Percentiles rank a stretch among this genome's conserved stretches.
phyloP scores from a whole-genome alignment of 2,329 filamentous ascomycete species.

The Paecilomyces niveus region DNA sequence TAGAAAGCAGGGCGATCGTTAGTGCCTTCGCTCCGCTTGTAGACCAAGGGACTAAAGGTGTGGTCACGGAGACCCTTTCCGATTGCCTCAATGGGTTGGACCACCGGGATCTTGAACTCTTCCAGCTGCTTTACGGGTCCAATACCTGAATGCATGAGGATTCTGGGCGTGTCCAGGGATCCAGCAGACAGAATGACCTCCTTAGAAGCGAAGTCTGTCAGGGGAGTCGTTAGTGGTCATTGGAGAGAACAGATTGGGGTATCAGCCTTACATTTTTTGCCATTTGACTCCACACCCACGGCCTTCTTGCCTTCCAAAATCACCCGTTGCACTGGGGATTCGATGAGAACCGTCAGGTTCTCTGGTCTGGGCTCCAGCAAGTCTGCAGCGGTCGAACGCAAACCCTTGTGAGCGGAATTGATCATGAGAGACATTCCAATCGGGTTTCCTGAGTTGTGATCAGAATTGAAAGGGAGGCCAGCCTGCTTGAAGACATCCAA shows the following conservation, averaged over 20 bases:
- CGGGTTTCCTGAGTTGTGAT: slow-evolving; percentile 53
- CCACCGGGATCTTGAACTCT: slow-evolving; percentile 34
- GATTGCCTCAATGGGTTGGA: slow-evolving; percentile 34
- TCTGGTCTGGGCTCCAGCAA: slow-evolving; percentile 37
- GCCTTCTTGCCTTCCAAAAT: slow-evolving; percentile 41
- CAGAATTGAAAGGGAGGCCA: slow-evolving; percentile 45
- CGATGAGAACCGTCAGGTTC: slow-evolving; percentile 49
- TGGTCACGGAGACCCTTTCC: slow-evolving; percentile 43
- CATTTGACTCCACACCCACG: slow-evolving; percentile 39
- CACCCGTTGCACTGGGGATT: slow-evolving; percentile 42
- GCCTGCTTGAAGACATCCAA: slow-evolving; percentile 44
- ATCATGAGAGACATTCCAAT: slow-evolving; percentile 49
- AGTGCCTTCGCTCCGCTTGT: slow-evolving; percentile 34
- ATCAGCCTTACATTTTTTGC: slow-evolving; percentile 29
- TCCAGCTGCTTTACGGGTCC: slow-evolving; percentile 38
- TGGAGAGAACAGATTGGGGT: neutral
- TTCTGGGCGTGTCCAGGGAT: slow-evolving; percentile 31
- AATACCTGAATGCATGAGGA: slow-evolving; percentile 44
- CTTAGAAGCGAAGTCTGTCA: slow-evolving; percentile 23
- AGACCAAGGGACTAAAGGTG: slow-evolving; percentile 21
- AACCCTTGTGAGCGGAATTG: slow-evolving; percentile 43
- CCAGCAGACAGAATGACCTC: slow-evolving; percentile 37
- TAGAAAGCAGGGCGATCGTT: slow-evolving; percentile 43
- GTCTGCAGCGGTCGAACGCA: slow-evolving; percentile 46
- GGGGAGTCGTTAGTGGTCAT: neutral